Conservation (phyloP, 768 basidiomycete species). For the Rhodotorula toruloides region DNA sequence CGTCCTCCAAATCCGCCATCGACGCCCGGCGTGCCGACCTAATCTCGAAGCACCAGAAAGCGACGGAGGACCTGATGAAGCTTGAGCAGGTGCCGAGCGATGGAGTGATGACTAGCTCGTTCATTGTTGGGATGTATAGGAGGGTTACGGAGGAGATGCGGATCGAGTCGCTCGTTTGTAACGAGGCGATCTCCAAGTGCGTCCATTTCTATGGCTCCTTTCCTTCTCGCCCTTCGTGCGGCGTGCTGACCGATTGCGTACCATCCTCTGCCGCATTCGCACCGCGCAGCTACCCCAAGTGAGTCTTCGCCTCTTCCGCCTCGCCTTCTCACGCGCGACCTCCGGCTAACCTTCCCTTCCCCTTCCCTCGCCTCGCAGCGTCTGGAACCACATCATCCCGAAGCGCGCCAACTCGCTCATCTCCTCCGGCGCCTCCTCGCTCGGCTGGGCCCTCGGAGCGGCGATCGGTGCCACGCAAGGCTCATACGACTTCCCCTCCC, state of each 20-base stretch:
- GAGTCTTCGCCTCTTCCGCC: no score
- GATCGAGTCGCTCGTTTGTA: conserved; percentile 54
- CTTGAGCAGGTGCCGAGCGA: conserved; percentile 36
- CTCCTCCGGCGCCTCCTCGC: conserved; percentile 60
- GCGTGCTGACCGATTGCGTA: no score
- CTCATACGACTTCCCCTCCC: conserved; percentile 39
- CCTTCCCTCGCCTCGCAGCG: conserved; percentile 25
- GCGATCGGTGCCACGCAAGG: conserved; percentile 60
- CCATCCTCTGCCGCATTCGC: not conserved
- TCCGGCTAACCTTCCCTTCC: not conserved
- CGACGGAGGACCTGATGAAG: not conserved
- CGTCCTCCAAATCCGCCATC: not conserved
- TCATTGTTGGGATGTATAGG: conserved; percentile 50
- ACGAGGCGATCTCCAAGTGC: conserved; percentile 62
- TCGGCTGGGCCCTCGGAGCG: conserved; percentile 66
- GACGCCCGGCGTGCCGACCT: not conserved
- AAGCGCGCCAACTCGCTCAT: conserved; percentile 51
- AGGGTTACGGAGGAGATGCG: not conserved
- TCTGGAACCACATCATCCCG: conserved; percentile 60
- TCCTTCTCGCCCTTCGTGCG: no score
- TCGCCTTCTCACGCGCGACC: not conserved
- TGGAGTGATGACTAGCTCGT: conserved; percentile 49
- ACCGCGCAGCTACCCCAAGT: no score
- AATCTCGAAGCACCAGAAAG: not conserved
- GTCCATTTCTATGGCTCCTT: no score